Base-by-base conservation (phyloP, 1,284 basidiomycete species). In the Cutaneotrichosporon mucoides region DNA sequence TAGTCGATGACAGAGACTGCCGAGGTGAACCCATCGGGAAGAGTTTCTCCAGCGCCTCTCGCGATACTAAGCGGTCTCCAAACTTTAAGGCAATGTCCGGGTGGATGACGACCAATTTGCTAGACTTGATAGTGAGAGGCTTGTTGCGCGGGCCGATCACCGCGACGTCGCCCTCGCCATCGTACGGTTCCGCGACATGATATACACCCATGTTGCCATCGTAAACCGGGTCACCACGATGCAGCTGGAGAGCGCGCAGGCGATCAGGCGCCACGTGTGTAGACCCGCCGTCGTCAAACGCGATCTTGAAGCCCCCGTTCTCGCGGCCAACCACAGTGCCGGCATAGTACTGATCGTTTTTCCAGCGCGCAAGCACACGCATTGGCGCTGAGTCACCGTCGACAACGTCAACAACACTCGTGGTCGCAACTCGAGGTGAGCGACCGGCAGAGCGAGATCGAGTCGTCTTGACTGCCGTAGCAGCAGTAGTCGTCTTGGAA, bases 221-320 rank as follows among this genome's bases (percentile, higher is more conserved):
- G 24, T 8, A 48, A 4, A 65, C 59, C 1, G 46, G 51, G 15
- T 65, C 64, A 4, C 64, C 64, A 2, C 41, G 36, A 12, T 51
- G 59, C 41, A 65, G 54, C 1, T 55, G 13, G 2, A 65, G 59
- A 3, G 53, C 36, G 33, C 64, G 57, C 16, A 62, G 24, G 41
- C 52, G 16, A n/a, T 60, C 58, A 11, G 44, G 4, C 1, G 42
- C n/a, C 6, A 58, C 33, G 24, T 24, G 24, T 24, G 24, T 24
- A 1, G 54, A 47, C 2, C 43, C 40, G 6, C 54, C 53, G 37
- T 62, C 64, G 41, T 60, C 60, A 34, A 65, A 65, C 38, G 50
- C 36, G 34, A 65, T 44, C 1, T 44, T 13, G 48, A 61, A 2
- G 56, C 59, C 7, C 35, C 46, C 7, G 40, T 51, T 24, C 10